Evolutionary conservation across 352 stramenopile genomes (phyloP).

Genomic region (Phytophthora kernoviae): DNA sequence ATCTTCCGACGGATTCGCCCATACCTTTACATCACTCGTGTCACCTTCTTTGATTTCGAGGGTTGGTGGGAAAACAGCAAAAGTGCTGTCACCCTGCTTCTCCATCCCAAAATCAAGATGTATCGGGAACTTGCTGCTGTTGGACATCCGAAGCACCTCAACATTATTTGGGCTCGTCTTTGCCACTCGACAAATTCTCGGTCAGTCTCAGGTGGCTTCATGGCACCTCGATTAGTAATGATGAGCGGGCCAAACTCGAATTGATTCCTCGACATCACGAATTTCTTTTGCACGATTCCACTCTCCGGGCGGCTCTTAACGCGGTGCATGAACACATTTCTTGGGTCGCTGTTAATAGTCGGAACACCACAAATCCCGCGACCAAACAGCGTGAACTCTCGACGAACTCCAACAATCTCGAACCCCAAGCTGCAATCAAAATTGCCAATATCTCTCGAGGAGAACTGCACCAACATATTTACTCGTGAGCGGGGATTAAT

Average conservation of each 20-base stretch:
- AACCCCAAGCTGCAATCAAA: conserved; percentile 90
- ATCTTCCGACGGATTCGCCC: conserved; percentile 80
- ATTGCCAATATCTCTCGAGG: conserved; percentile 67
- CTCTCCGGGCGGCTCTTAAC: conserved; percentile 81
- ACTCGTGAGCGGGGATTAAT: conserved; percentile 65
- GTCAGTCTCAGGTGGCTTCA: conserved; percentile 40
- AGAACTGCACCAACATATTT: conserved; percentile 84
- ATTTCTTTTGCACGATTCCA: conserved; percentile 90
- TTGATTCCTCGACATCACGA: conserved; percentile 83
- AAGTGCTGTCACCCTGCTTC: conserved; percentile 36
- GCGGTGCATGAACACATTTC: conserved; percentile 95
- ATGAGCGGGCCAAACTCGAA: conserved; percentile 95
- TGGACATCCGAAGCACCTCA: conserved; percentile 93
- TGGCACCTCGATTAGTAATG: conserved; percentile 28
- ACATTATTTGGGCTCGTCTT: conserved; percentile 74
- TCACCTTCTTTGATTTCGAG: conserved; percentile 89
- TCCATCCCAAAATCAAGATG: conserved; percentile 67
- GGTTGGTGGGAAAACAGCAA: conserved; percentile 71
- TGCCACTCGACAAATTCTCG: conserved; percentile 54
- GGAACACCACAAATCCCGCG: conserved; percentile 85
- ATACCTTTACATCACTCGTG: conserved; percentile 92
- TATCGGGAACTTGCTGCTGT: conserved; percentile 80
- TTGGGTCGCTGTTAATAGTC: conserved; percentile 92
- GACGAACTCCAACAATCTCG: conserved; percentile 88
- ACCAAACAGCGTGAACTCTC: conserved; percentile 86